These are phyloP conservation scores for Cryptococcus sp. DNA, from an alignment of 1,284 basidiomycete species.

Conservation along the genomic window DNA sequence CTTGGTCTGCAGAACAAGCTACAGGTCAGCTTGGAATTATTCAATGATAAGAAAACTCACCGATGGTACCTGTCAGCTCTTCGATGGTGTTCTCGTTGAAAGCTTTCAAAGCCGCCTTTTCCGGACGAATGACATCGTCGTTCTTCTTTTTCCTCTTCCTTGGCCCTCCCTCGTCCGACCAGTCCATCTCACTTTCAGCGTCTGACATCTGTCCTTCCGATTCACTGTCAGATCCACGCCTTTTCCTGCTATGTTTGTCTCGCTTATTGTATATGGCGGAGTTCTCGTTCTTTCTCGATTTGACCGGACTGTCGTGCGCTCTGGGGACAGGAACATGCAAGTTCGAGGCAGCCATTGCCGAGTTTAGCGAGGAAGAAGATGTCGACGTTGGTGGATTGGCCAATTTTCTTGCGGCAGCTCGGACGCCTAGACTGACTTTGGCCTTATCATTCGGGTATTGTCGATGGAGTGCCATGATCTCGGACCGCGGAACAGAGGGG, in stretches of 20 bases:
- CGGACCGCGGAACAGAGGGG: constrained; percentile 9
- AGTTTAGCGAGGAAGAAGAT: background rate
- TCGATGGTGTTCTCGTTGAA: constrained; percentile 74
- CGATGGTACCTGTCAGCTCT: constrained; percentile 81
- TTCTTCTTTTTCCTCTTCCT: constrained; percentile 32
- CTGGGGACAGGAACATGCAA: background rate
- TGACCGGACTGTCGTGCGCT: constrained; percentile 1
- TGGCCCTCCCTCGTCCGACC: constrained; percentile 34
- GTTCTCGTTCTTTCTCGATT: constrained; percentile 35
- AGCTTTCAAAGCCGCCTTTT: constrained; percentile 65
- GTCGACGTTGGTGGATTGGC: constrained; percentile 2
- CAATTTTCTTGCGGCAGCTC: constrained; percentile 1
- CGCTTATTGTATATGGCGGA: constrained; percentile 49
- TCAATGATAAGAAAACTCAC: constrained; percentile 52
- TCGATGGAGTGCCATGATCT: constrained; percentile 11
- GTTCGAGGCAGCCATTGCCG: background rate
- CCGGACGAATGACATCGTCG: constrained; percentile 39
- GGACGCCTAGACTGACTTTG: background rate
- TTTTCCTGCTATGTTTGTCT: constrained; percentile 12
- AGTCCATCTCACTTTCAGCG: constrained; percentile 43
- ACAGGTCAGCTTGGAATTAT: constrained; percentile 1
- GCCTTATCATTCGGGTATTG: constrained; percentile 12
- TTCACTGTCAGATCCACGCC: constrained; percentile 57
- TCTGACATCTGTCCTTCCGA: constrained; percentile 24
- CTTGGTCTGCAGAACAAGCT: constrained; percentile 83